phyloP scores from a whole-genome alignment of 495 filamentous ascomycete species.

The Thozetella sp. region DNA sequence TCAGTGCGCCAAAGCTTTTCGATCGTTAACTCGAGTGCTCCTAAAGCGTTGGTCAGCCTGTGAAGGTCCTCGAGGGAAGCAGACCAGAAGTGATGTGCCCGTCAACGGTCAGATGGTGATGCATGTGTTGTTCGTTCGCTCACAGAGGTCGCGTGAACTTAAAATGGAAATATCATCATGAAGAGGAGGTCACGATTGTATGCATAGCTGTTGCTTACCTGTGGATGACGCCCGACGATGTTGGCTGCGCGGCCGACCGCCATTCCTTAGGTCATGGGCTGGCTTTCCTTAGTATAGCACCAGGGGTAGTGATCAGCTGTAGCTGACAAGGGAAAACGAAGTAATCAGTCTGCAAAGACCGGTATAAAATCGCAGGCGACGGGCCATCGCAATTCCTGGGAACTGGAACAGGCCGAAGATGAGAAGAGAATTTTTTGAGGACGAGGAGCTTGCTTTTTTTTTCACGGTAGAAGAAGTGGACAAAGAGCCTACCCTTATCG shows the following conservation, averaged over 20 bases:
- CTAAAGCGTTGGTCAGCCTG: no score
- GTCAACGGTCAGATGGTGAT: slow-evolving; percentile 92
- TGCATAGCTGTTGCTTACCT: slow-evolving; percentile 9
- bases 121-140: slow-evolving; percentile 96
- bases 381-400: no score
- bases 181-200: slow-evolving; percentile 8
- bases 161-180: slow-evolving; percentile 59
- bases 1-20: no score
- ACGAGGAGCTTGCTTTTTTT: neutral
- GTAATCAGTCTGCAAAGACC: no score
- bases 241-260: no score
- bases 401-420: no score
- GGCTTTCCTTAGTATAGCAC: no score
- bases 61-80: no score
- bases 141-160: slow-evolving; percentile 73
- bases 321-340: slow-evolving; percentile 3
- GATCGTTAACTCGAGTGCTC: no score
- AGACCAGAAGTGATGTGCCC: neutral
- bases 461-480: neutral
- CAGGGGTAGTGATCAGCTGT: no score
- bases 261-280: no score
- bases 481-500: neutral
- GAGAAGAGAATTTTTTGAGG: neutral
- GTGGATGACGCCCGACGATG: neutral
- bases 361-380: no score